Evolutionary conservation across 495 filamentous ascomycete genomes (phyloP).

Genomic region (Daldinia vernicosa): DNA sequence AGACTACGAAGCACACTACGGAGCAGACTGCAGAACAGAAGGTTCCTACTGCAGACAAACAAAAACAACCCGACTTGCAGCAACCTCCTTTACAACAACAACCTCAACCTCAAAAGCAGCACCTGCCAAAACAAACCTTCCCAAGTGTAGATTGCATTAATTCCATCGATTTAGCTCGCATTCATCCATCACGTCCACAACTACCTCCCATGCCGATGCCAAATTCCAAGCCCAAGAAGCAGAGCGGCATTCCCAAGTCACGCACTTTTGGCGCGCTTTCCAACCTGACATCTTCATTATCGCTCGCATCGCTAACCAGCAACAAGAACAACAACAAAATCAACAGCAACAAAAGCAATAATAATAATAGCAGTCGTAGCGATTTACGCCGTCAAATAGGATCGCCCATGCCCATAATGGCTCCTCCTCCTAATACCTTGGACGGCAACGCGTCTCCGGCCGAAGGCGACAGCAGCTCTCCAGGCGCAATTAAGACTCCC

Average conservation of each 20-base stretch:
- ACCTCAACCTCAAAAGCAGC: not conserved
- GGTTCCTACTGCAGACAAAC: not conserved
- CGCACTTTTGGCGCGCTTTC: slow-evolving; percentile 53
- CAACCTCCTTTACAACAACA: not conserved
- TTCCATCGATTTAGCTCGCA: not conserved
- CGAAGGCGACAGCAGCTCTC: not conserved
- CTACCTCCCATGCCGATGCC: not conserved
- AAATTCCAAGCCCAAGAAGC: slow-evolving; percentile 20
- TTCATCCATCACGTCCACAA: not conserved
- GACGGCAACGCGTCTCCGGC: not conserved
- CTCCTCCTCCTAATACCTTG: not conserved
- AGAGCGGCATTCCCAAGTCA: slow-evolving; percentile 45
- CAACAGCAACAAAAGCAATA: slow-evolving; percentile 17
- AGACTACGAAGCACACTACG: not conserved
- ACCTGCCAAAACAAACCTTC: not conserved
- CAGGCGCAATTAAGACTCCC: not conserved
- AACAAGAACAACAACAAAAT: slow-evolving; percentile 2
- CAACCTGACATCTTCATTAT: slow-evolving; percentile 51
- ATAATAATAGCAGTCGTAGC: slow-evolving; percentile 5
- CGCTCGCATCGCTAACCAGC: slow-evolving; percentile 42
- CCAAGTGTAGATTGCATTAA: not conserved
- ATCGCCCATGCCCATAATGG: not conserved
- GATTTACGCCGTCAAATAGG: not conserved
- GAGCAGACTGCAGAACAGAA: not conserved
- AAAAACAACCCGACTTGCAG: not conserved